These are phyloP conservation scores for Metschnikowia arizonensis DNA, from an alignment of 805 yeast species.

Conservation along the genomic window DNA sequence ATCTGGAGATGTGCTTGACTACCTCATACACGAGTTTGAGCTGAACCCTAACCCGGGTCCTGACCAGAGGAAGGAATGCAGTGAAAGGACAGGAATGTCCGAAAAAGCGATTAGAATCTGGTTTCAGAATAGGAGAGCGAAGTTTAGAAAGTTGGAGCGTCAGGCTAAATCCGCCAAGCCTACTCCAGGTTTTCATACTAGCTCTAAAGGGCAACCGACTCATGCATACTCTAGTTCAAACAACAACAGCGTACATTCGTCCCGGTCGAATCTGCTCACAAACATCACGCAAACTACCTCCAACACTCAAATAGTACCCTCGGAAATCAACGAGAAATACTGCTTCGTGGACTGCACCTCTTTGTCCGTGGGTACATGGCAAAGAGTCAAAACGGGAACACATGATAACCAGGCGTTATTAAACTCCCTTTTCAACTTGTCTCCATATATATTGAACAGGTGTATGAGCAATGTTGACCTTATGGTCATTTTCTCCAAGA, in stretches of 20 bases:
- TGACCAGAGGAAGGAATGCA: conserved; percentile 62
- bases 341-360: conserved; percentile 65
- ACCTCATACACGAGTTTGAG: conserved; percentile 63
- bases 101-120: conserved; percentile 88
- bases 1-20: conserved; percentile 72
- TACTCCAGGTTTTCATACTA: background rate
- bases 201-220: conserved; percentile 2
- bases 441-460: conserved; percentile 61
- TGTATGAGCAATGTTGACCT: conserved; percentile 69
- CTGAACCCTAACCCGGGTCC: conserved; percentile 74
- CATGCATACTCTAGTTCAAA: conserved; percentile 8
- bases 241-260: conserved; percentile 18
- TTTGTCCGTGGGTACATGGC: conserved; percentile 77
- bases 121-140: conserved; percentile 88
- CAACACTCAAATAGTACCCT: conserved; percentile 34
- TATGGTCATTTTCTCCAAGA: conserved; percentile 64
- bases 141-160: conserved; percentile 62
- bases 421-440: conserved; percentile 51
- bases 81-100: conserved; percentile 72
- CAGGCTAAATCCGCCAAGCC: conserved; percentile 23
- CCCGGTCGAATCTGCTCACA: conserved; percentile 23
- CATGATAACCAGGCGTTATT: conserved; percentile 38
- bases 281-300: conserved; percentile 17
- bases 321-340: conserved; percentile 64
- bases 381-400: conserved; percentile 65